Conservation (phyloP, 2,329 filamentous ascomycete genomes). For the Pseudopithomyces maydicus region DNA sequence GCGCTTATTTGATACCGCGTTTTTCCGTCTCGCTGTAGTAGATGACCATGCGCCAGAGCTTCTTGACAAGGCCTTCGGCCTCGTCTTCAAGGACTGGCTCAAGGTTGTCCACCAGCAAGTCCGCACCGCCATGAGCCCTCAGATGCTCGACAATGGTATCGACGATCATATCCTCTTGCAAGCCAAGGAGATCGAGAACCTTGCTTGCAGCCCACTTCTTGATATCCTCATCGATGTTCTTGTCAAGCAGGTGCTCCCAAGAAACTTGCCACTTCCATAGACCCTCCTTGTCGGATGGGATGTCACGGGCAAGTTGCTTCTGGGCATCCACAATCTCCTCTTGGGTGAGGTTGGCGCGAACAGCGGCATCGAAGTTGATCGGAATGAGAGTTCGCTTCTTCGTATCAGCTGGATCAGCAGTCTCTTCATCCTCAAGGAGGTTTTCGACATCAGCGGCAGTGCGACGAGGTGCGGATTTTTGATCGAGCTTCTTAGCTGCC, state of each 20-base stretch:
- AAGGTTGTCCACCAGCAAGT: conserved; percentile 81
- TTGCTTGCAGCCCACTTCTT: conserved; percentile 97
- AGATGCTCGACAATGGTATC: conserved; percentile 91
- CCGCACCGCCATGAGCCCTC: conserved; percentile 73
- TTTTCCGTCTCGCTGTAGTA: conserved; percentile 97
- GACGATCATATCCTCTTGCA: conserved; percentile 94
- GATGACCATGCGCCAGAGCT: conserved; percentile 97
- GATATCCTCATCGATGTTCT: conserved; percentile 81
- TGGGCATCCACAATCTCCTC: conserved; percentile 86
- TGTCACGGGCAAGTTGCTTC: conserved; percentile 82
- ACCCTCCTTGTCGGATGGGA: conserved; percentile 82
- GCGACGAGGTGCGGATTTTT: conserved; percentile 65
- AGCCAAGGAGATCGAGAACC: conserved; percentile 93
- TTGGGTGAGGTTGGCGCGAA: conserved; percentile 67
- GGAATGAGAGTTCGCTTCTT: conserved; percentile 71
- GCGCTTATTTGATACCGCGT: conserved; percentile 65
- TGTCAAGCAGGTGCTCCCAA: conserved; percentile 88
- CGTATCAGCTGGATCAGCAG: conserved; percentile 64
- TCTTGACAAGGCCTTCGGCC: conserved; percentile 90
- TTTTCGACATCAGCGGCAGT: conserved; percentile 94
- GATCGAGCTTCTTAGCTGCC: conserved; percentile 72
- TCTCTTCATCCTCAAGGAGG: conserved; percentile 89
- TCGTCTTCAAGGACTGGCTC: conserved; percentile 92
- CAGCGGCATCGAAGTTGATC: conserved; percentile 51
- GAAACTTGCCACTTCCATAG: conserved; percentile 92